Conservation (phyloP, 306 rosid species). For the Malus orientalis region DNA sequence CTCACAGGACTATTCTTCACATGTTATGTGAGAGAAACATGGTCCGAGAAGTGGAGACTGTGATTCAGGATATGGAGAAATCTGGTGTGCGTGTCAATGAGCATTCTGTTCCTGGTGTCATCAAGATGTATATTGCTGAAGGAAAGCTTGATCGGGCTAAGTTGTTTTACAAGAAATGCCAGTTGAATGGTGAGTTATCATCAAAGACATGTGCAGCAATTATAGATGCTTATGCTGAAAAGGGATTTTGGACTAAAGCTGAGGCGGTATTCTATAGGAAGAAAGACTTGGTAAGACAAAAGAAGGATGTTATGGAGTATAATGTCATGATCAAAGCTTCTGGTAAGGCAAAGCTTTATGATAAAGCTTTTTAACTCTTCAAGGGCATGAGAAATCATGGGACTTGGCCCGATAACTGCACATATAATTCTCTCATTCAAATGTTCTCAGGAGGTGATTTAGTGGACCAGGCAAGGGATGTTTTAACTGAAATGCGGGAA, state of each 20-base stretch:
- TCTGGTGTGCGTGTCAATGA: conserved; percentile 38
- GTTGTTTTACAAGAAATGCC: conserved; percentile 42
- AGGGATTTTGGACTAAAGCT: conserved; percentile 70
- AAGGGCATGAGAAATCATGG: conserved; percentile 73
- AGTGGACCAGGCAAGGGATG: conserved; percentile 58
- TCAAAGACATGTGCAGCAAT: conserved; percentile 52
- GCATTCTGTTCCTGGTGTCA: conserved; percentile 58
- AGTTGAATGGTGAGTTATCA: conserved; percentile 27
- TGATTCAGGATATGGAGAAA: conserved; percentile 68
- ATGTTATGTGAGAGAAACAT: conserved; percentile 51
- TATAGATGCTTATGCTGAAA: conserved; percentile 77
- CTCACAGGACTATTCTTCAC: conserved; percentile 63
- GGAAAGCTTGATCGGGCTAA: conserved; percentile 53
- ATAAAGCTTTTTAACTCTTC: conserved; percentile 63
- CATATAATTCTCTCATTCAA: conserved; percentile 78
- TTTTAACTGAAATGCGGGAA: conserved; percentile 62
- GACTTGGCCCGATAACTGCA: conserved; percentile 64
- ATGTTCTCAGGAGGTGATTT: conserved; percentile 76
- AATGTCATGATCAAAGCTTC: conserved; percentile 88
- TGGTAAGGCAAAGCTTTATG: conserved; percentile 65
- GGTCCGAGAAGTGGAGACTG: conserved; percentile 55
- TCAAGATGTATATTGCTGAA: conserved; percentile 61
- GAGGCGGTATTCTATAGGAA: conserved; percentile 53
- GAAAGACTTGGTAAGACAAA: conserved; percentile 35
- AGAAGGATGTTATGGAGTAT: conserved; percentile 56